Evolutionary conservation across 306 rosid species (phyloP), one percentile per base, ranked within the genome.

Genomic region (Vicia faba): DNA sequence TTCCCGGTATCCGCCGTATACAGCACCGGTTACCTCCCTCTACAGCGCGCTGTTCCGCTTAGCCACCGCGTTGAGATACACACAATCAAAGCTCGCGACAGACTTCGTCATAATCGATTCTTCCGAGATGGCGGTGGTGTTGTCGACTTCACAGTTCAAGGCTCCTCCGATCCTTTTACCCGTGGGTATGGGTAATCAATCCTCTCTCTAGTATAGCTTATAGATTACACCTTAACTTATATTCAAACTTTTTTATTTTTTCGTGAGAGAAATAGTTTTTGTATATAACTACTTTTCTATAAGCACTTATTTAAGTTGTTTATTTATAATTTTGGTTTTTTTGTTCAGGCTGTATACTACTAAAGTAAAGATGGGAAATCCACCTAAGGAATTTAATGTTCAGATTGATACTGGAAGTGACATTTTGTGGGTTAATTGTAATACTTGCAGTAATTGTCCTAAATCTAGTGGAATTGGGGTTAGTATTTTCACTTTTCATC

Each of bases 351-450:
- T 93, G 72, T 93, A 93, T 81, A 90, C 79, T 69, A 85, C 99
- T 0, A 86, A 85, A 81, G 96, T 93, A 49, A 90, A 85, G 82
- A 74, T 93, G 79, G 97, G 99, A 58, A 79, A 96, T 72, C 99
- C 96, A 41, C 95, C 97, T 4, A 86, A 56, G 76, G 97, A 93
- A 76, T 93, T 86, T 75, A 88, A 81, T 36, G 99, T 93, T 46
- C 95, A 90, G 84, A 88, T 93, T 65, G 99, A 90, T 73, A 88
- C 97, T 1, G 97, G 99, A 64, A 93, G 99, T 58, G 99, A 93
- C 59, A 83, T 88, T 71, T 84, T 93, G 85, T 93, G 99, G 99
- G 83, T 93, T 59, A 88, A 84, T 71, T 88, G 99, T 84, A 85
- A 77, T 74, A 72, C 97, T 55, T 93, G 99, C 84, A 83, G 76